Base-by-base conservation (phyloP, 306 rosid genomes). In the Pachyrhizus erosus region DNA sequence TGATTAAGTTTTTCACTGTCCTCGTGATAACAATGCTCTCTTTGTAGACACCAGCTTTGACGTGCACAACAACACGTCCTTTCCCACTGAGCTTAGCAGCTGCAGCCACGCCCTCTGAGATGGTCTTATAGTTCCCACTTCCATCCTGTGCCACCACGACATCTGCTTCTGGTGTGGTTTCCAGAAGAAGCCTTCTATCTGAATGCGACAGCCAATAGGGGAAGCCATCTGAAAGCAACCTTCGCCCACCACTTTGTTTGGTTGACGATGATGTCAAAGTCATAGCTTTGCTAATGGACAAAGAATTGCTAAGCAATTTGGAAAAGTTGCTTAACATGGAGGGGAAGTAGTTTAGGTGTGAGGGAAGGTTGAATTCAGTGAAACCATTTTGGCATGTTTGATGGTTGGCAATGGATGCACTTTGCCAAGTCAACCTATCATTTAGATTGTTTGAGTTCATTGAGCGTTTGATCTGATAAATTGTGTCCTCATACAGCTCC, bases 361-460 rank as follows among this genome's bases (percentile, higher is more conserved):
- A 84, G 9, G 77, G 58, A 23, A 90, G 72, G 64, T 85, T 78
- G 62, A 90, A 83, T 9, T 94, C 91, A 27, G 12, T 57, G 80
- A 94, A 92, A 51, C 98, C 97, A 65, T 90, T 86, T 80, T 52
- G 88, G 54, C 98, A 94, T 13, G 97, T 94, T 82, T 90, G 93
- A 17, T 89, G 92, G 60, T 94, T 91, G 6, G 97, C 89, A 42
- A 92, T 70, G n/a, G 98, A 89, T 33, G 98, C 97, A 78, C 97
- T 92, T 45, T 91, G 79, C 97, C 91, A 87, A 2, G 98, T 94
- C 9, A 75, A 39, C 21, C 45, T 84, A 13, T 92, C 97, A 4
- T 82, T 58, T 9, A 69, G 83, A 2, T 88, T 80, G 58, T 27
- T 73, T 27, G 91, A 78, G 77, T 54, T 49, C 40, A 70, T 9